phyloP scores from a whole-genome alignment of 371 early-diverging fungal genomes.

The Coemansia sp. region DNA sequence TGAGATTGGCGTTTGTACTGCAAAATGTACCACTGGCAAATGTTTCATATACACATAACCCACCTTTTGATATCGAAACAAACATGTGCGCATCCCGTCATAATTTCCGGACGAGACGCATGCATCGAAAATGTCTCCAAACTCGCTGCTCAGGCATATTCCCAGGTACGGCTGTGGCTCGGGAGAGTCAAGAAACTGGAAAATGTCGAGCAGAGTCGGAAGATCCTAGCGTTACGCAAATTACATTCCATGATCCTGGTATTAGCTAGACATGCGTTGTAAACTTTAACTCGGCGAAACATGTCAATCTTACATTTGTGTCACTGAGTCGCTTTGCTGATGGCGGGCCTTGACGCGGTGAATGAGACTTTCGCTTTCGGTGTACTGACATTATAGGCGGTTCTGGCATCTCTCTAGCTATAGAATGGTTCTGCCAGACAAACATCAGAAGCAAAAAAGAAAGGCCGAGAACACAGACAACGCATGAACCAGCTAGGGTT shows the following conservation, averaged over 20 bases:
- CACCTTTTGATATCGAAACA: slow-evolving; percentile 60
- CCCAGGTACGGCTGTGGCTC: slow-evolving; percentile 29
- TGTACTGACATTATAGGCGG: neutral
- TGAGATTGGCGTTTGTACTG: neutral
- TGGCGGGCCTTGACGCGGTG: neutral
- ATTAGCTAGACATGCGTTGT: no score
- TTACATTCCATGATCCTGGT: neutral
- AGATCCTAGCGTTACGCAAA: slow-evolving; percentile 14
- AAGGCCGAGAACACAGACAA: neutral
- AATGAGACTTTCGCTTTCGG: slow-evolving; percentile 8
- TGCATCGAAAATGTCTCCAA: slow-evolving; percentile 40
- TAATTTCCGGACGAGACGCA: slow-evolving; percentile 17
- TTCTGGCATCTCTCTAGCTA: neutral
- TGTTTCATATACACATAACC: slow-evolving; percentile 10
- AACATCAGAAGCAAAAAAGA: neutral
- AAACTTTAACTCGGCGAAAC: slow-evolving; percentile 1
- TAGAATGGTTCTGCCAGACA: neutral
- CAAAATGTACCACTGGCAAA: neutral
- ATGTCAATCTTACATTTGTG: slow-evolving; percentile 4
- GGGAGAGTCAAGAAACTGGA: slow-evolving; percentile 44
- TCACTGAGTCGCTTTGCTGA: neutral
- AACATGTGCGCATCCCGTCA: slow-evolving; percentile 60
- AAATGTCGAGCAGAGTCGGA: slow-evolving; percentile 36
- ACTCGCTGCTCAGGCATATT: slow-evolving; percentile 27
- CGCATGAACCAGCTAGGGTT: neutral